Base-by-base conservation (phyloP, 176 grass and related monocot species). In the Luzula sylvatica region DNA sequence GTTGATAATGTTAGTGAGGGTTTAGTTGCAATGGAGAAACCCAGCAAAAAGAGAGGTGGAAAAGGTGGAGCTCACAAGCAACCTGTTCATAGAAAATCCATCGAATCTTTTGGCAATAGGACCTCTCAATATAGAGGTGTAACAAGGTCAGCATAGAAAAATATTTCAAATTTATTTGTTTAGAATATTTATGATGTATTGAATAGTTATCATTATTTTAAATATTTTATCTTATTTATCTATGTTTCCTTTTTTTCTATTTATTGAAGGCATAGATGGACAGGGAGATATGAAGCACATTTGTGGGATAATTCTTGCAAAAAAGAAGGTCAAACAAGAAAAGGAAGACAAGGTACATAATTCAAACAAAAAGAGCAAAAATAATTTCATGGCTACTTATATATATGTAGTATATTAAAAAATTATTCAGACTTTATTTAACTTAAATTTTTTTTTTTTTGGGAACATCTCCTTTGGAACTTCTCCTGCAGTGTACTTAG, bases 271-370 rank as follows among this genome's bases (percentile, higher is more conserved):
- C 89, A 95, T 73, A 88, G 89, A 65, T 95, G 89, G 89, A 95
- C 89, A 19, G 89, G 89, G 15, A 75, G 89, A 78, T 95, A 95
- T 55, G 89, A 95, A 74, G 89, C 89, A 20, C 89, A 95, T 79
- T 78, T 95, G 42, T 95, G 89, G 89, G 89, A 95, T 56, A 95
- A 84, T 65, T 88, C 79, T 64, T 95, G 80, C 80, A 84, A 72
- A 69, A 95, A 76, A 65, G 92, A 90, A 80, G 92, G 92, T 35
- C 92, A 98, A 67, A 72, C 81, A 65, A 98, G 92, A 50, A 98
- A 98, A 77, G 92, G 92, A 53, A 80, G 81, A 11, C 92, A 98
- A 98, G 92, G 92, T 98, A 11, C 22, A 58, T 17, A 39, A 19
- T 17, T 12, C 3, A 8, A 38, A 19, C 1, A 7, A 8, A 8